phyloP scores from a whole-genome alignment of 1,284 basidiomycete species.

The Meira miltonrushii region DNA sequence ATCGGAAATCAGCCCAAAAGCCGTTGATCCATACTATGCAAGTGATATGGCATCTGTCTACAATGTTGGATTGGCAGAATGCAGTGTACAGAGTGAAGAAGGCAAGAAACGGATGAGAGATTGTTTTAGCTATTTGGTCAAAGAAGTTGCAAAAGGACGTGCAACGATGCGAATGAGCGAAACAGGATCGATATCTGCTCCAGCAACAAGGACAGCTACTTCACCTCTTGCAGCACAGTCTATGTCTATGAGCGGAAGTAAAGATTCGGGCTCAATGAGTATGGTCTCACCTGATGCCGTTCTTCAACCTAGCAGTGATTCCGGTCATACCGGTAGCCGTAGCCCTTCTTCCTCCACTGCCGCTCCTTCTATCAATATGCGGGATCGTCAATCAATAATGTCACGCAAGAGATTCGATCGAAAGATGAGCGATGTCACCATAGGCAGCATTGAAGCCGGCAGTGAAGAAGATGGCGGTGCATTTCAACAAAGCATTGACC shows the following conservation, averaged over 20 bases:
- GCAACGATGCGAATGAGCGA: background rate
- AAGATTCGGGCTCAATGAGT: background rate
- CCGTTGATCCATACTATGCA: conserved; percentile 45
- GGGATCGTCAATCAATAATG: background rate
- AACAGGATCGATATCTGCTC: background rate
- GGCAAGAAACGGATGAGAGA: conserved; percentile 48
- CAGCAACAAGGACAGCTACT: background rate
- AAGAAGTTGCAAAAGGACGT: conserved; percentile 44
- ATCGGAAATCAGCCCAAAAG: conserved; percentile 42
- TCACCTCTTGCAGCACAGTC: background rate
- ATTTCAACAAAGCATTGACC: conserved; percentile 26
- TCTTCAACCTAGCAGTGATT: background rate
- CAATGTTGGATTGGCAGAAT: conserved; percentile 46
- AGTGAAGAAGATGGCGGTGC: conserved; percentile 25
- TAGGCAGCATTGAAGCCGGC: conserved; percentile 13
- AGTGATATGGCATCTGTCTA: conserved; percentile 46
- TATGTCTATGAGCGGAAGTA: too few species aligned
- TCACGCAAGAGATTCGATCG: conserved; percentile 8
- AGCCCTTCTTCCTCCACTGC: conserved; percentile 10
- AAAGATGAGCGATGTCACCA: conserved; percentile 37
- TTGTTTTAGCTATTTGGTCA: conserved; percentile 46
- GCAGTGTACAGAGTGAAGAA: conserved; percentile 43
- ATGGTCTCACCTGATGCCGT: background rate
- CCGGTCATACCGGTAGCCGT: background rate
- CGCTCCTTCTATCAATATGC: background rate